Base-by-base conservation (phyloP, 2,329 filamentous ascomycete species). In the Xylariaceae sp. region DNA sequence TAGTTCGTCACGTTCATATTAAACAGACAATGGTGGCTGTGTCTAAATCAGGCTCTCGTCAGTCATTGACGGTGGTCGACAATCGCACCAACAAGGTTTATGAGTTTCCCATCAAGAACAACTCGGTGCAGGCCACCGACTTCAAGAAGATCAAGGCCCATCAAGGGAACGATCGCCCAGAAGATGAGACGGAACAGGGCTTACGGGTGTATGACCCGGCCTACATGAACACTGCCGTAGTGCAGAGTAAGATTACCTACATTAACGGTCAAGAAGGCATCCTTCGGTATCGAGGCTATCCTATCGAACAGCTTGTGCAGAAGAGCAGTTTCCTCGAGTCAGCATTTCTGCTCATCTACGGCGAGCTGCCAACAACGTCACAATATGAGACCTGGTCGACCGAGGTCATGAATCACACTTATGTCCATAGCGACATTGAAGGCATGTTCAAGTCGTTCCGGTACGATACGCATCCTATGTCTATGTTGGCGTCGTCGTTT, bases 391-490 rank as follows among this genome's bases (percentile, higher is more conserved):
- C 51, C 23, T 76, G 73, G 72, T 63, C 70, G 35, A 64, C 67
- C 29, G 72, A 76, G 59, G 64, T 75, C 50, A 73, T 74, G 70
- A 70, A 74, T 56, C 73, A 76, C 60, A 75, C 70, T 16, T 73
- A 69, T 52, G 68, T 73, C 36, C 71, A 73, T 63, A 72, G 63
- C 47, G 71, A 73, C 49, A 73, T 73, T 22, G 71, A 73, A 62
- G 66, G 64, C 57, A 74, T 73, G 67, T 72, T 73, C 63, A 73
- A 73, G 63, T 71, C 68, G 2, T 74, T 74, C 63, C 70, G 71
- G 14, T 73, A 73, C 59, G 73, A 76, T 55, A 73, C 73, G 8
- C 73, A 75, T 47, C 73, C 73, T 17, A 76, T 76, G 73, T 69
- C 70, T 44, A 74, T 76, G 67, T 57, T 76, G 59, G 71, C 72